Conservation (phyloP, 202 grass and related monocot genomes). For the Setaria italica region DNA sequence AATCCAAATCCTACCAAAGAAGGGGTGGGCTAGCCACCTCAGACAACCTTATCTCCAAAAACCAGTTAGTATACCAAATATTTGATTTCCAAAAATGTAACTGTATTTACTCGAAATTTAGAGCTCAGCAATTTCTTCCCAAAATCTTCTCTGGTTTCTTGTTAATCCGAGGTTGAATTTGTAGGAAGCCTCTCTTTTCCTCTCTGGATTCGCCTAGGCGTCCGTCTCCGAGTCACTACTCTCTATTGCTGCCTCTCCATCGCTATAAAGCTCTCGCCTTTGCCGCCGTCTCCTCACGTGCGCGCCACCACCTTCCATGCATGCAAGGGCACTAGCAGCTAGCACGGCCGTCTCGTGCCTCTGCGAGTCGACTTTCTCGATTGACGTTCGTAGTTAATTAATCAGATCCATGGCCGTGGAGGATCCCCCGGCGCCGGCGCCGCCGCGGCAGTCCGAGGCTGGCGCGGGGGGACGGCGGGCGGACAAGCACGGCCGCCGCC, state of each 20-base stretch:
- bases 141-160: not conserved
- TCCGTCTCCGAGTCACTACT: constrained; percentile 11
- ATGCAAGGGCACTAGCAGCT: constrained; percentile 40
- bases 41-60: not conserved
- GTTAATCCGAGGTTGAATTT: not conserved
- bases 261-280: constrained; percentile 52
- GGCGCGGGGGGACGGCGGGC: constrained; percentile 29
- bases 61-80: too few relatives aligned
- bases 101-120: not conserved
- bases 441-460: not conserved
- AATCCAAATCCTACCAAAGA: constrained; percentile 13
- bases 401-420: constrained; percentile 51
- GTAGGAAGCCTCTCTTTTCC: not conserved
- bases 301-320: constrained; percentile 56
- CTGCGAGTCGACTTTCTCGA: not conserved
- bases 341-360: constrained; percentile 43
- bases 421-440: constrained; percentile 24
- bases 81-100: not conserved
- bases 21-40: not conserved
- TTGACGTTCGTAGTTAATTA: not conserved
- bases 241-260: not conserved
- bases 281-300: constrained; percentile 65
- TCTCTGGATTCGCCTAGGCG: constrained; percentile 21
- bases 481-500: constrained; percentile 57
- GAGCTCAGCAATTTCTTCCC: not conserved